Evolutionary conservation across 768 basidiomycete genomes (phyloP).

Genomic region (Boletus eberwhitei): DNA sequence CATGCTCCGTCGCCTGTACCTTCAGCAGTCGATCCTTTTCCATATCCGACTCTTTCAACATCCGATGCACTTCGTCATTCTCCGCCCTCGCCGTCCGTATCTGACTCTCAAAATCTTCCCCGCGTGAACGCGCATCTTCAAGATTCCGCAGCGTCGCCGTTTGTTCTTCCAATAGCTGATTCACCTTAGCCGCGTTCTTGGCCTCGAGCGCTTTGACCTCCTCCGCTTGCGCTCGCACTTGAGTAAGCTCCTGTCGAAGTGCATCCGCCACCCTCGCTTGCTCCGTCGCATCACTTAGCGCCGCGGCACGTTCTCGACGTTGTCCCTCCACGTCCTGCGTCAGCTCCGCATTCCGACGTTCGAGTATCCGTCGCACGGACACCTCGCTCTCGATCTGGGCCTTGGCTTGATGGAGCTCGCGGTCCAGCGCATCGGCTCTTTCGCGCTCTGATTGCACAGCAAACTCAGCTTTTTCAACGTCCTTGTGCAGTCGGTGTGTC

Average conservation of each 20-base stretch:
- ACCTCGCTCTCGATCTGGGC: constrained; percentile 63
- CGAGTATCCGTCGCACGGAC: constrained; percentile 57
- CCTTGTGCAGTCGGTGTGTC: constrained; percentile 48
- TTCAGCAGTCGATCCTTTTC: constrained; percentile 80
- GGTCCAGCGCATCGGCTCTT: constrained; percentile 54
- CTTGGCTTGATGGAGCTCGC: constrained; percentile 59
- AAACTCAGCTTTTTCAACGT: constrained; percentile 40
- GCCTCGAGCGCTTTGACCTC: constrained; percentile 66
- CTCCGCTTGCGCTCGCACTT: constrained; percentile 59
- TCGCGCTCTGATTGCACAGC: constrained; percentile 44
- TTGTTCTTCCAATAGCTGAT: constrained; percentile 70
- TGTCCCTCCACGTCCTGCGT: constrained; percentile 53
- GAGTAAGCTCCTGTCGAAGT: constrained; percentile 60
- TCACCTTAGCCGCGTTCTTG: constrained; percentile 59
- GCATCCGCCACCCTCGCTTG: constrained; percentile 58
- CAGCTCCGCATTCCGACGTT: constrained; percentile 60
- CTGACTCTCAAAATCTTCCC: constrained; percentile 74
- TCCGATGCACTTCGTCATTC: constrained; percentile 60
- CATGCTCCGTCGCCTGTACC: constrained; percentile 67
- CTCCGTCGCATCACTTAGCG: constrained; percentile 66
- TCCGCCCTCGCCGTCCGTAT: constrained; percentile 68
- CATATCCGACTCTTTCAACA: constrained; percentile 60
- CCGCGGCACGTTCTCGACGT: constrained; percentile 49
- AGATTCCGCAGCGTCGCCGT: constrained; percentile 65
- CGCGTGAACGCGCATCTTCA: constrained; percentile 70